Base-by-base conservation (phyloP, 2,329 filamentous ascomycete species). In the Gnomoniopsis sp. region DNA sequence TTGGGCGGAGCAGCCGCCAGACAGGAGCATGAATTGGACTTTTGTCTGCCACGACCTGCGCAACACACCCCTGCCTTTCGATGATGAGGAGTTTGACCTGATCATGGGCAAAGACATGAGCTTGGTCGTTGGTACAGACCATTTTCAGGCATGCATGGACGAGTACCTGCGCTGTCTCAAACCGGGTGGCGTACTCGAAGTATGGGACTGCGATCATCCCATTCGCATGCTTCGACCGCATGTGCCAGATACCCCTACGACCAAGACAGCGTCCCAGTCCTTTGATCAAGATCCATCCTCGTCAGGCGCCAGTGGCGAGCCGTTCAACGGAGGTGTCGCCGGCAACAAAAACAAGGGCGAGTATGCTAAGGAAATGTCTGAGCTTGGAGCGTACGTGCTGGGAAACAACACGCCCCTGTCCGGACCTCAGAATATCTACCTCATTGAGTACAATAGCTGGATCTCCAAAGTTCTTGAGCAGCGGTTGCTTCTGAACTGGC, bases 41-140 rank as follows among this genome's bases (percentile, higher is more conserved):
- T 97, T 96, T 70, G 84, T 96, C 55, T 89, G 93, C 69, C 91
- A 96, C 70, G 93, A 97, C 72, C 75, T 96, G 63, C 87, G 91
- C 59, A 83, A 84, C 60, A 71, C 82, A 2, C 90, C 91, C 0
- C 84, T 93, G 67, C 93, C 93, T 0, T 91, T 96, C 63, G 79
- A 85, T 2, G 84, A 91, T 61, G 87, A 82, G 38, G 88, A 93
- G 66, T 97, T 96, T 71, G 91, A 96, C 70, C 81, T 96, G 44
- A 83, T 98, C 66, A 91, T 96, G 79, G 82, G 91, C 68, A 96
- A 96, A 72, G 92, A 96, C 70, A 77, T 91, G 67, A 88, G 86
- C 55, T 79, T 95, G 63, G 83, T 77, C 22, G 75, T 85, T n/a
- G 79, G 88, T 8, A 83, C 83, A 26, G 75, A 83, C 48, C 77